Base-by-base conservation (phyloP, 1,139 yeast species). In the Lodderomyces jiufengensis region DNA sequence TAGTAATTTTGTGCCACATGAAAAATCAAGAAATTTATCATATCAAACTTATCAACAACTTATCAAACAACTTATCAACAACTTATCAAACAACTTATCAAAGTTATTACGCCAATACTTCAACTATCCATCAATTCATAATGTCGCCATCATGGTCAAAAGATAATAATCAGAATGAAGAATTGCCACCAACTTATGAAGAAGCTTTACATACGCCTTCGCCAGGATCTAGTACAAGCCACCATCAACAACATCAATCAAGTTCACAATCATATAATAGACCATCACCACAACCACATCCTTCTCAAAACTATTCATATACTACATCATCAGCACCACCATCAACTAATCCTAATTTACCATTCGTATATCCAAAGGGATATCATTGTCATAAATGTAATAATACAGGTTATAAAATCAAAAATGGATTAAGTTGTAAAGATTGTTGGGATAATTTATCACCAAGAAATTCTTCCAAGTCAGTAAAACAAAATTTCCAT, bases 361-460 rank as follows among this genome's bases (percentile, higher is more conserved):
- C 95, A 1, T 84, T 86, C 72, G 34, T 44, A 25, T 70, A 50
- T 42, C 69, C 73, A 3, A 48, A 52, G 14, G 67, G 71, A 2
- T 46, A 51, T 36, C 50, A 55, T 36, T 70, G 76, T 44, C 46
- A 50, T 9, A 65, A 65, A 48, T 70, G 76, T 47, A 59, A 59
- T 34, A 68, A 69, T 39, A 51, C 72, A 1, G 76, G 75, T 9
- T 68, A 47, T 50, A 64, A 58, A 46, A 39, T 39, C 22, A 56
- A 77, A 50, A 80, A 78, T 48, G 87, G 88, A 2, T 64, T 65
- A 31, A 62, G 79, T 3, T 87, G 96, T 54, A 74, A 77, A 51
- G 73, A 72, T 39, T 87, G 96, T 57, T 86, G 87, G 80, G 75
- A 70, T 22, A 49, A 57, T 38, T 87, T 82, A 55, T 80, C 80